Evolutionary conservation across 805 yeast genomes (phyloP), one percentile per base, ranked within the genome.

Genomic region (Debaryomyces hansenii): DNA sequence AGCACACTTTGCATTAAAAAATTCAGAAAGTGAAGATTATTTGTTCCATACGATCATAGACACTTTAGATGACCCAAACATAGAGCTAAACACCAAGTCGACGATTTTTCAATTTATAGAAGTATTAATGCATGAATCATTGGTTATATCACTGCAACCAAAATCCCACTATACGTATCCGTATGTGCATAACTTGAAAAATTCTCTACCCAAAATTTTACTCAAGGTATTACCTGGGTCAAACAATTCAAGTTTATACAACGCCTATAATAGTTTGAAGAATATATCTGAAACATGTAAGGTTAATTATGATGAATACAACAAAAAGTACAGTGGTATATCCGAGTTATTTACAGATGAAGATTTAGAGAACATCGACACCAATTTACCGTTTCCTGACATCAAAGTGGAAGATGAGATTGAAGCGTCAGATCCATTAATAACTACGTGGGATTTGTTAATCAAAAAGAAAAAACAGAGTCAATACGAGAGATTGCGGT

Each of bases 61-160:
- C 47, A 80, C 80, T 37, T 66, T 84, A 16, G 75, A 74, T 24
- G 76, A 72, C 50, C 49, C 58, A 5, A 60, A 60, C 21, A 67
- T 78, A 12, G 82, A 82, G 66, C 55, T 87, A 38, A 86, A 87
- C 57, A 67, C 77, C 35, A 74, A 87, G 48, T 72, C 87, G 37
- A 87, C 84, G 51, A 74, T 87, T 6, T 74, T 88, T 48, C 87
- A 82, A 58, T 83, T 87, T 55, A 60, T 89, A 4, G 92, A 87
- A 49, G 77, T 81, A n/a, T 62, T 87, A 32, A 69, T 81, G 1
- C 54, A 64, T 16, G 72, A 71, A 20, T 64, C 77, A 18, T 62
- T 61, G 32, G 52, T 57, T 31, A 57, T 62, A 10, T 66, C 72
- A 11, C 66, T 60, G 45, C 72, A 66, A 41, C 63, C 67, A 9